phyloP scores from a whole-genome alignment of 2,329 filamentous ascomycete species.

The Nigrospora oryzae region DNA sequence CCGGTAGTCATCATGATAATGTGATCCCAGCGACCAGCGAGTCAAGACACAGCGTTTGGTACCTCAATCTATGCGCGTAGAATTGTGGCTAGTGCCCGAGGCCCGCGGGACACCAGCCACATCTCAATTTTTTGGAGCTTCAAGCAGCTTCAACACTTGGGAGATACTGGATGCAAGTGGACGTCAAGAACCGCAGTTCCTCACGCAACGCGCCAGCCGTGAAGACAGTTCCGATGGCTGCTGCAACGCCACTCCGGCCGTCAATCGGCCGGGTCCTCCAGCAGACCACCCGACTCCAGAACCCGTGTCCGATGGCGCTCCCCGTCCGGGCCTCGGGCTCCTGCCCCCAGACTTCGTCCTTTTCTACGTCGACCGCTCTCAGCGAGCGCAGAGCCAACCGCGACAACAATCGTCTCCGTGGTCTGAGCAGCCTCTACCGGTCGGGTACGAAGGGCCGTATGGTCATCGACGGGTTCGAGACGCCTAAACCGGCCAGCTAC shows the following conservation, averaged over 20 bases:
- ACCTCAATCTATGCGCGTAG: not conserved
- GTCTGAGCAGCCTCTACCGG: constrained; percentile 71
- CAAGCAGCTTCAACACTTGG: constrained; percentile 1
- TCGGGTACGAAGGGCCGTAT: constrained; percentile 69
- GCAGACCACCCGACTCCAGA: constrained; percentile 7
- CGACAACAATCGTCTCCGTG: constrained; percentile 74
- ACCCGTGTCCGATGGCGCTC: constrained; percentile 3
- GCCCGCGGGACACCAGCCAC: not conserved
- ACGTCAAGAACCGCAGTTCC: not conserved
- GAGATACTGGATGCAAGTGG: not conserved
- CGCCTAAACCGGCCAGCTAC: constrained; percentile 65
- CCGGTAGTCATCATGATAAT: too few species aligned
- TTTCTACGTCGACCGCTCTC: constrained; percentile 21
- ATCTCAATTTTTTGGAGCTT: not conserved
- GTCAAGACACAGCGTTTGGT: too few species aligned
- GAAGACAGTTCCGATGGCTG: constrained; percentile 17
- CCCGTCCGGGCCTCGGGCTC: constrained; percentile 5
- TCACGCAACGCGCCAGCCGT: constrained; percentile 1
- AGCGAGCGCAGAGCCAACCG: constrained; percentile 29
- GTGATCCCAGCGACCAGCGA: too few species aligned
- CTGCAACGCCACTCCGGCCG: constrained; percentile 17
- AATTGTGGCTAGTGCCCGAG: not conserved
- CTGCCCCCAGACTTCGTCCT: constrained; percentile 14
- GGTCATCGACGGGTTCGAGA: constrained; percentile 60
- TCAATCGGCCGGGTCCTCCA: constrained; percentile 18